Base-by-base conservation (phyloP, 2,329 filamentous ascomycete species). In the Exophiala phaeomuriformis region DNA sequence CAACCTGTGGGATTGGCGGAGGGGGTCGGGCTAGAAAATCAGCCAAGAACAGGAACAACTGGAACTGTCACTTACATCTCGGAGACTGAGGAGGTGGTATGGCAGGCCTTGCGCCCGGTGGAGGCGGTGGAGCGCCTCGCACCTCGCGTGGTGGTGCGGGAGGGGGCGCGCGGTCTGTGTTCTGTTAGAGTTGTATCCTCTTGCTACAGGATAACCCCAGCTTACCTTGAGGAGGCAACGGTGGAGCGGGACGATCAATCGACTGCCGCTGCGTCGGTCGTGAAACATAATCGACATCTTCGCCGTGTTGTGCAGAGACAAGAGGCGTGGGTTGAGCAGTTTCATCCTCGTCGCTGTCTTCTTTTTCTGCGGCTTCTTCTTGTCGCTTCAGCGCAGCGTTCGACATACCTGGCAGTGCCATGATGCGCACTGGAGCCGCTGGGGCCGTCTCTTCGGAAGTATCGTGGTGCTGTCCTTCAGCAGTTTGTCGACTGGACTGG, bases 321-420 rank as follows among this genome's bases (percentile, higher is more conserved):
- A 55, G 59, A 41, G 59, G 60, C 3, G 61, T 62, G 8, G 60
- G 56, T 32, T 40, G 51, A 36, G 51, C 59, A 31, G 57, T 58
- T 8, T 57, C 53, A 27, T 64, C 58, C 31, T 67, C 66, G 47
- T 70, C 66, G 40, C 65, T 64, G 29, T 66, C 61, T 10, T 66
- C 64, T 41, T 64, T 61, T 32, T 64, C 60, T 9, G 63, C 61
- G 64, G 83, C 65, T 47, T 73, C 71, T 40, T 78, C 72, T 51
- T 78, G 77, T 53, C 81, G 79, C 52, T 76, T 64, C 49, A 74
- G 72, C 52, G 71, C 55, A 75, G 75, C 10, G 29, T 54, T 77
- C 58, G 81, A 78, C 79, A 95, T 82, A 6, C 88, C 88, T 9
- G 88, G 87, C 55, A 95, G 70, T 3, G 77, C 76, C 66, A 82